Percentiles rank a stretch among this genome's conserved stretches.
Evolutionary conservation across 2,329 filamentous ascomycete genomes (phyloP).

Genomic region (Phaeosphaeria sp.): DNA sequence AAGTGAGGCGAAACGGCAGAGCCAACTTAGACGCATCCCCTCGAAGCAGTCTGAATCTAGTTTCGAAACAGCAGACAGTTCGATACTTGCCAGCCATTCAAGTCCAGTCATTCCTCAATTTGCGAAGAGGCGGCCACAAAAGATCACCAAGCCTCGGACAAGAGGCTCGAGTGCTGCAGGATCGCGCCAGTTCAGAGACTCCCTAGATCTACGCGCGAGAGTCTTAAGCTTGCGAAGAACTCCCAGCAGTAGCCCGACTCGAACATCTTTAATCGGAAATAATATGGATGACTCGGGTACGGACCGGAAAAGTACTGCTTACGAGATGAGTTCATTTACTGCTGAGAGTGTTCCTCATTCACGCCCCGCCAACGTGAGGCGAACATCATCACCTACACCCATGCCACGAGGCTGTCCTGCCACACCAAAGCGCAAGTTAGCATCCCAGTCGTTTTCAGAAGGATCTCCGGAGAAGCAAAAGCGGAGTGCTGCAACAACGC

Average conservation of each 20-base stretch:
- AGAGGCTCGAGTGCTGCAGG: constrained; percentile 40
- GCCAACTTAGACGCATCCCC: constrained; percentile 36
- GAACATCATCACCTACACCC: constrained; percentile 38
- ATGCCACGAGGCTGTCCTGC: constrained; percentile 29
- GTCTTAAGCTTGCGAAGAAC: constrained; percentile 16
- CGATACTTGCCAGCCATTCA: constrained; percentile 46
- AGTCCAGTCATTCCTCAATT: constrained; percentile 43
- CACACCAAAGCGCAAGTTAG: constrained; percentile 45
- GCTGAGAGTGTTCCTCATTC: constrained; percentile 39
- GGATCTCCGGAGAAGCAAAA: constrained; percentile 48
- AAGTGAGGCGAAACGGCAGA: constrained; percentile 24
- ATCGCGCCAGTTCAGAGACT: constrained; percentile 37
- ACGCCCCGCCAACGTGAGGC: constrained; percentile 45
- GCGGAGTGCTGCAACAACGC: constrained; percentile 38
- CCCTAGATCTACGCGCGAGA: constrained; percentile 26
- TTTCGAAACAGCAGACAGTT: constrained; percentile 49
- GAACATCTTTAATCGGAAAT: neutral
- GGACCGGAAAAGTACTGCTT: constrained; percentile 1
- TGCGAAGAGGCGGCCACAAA: constrained; percentile 38
- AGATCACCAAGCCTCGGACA: constrained; percentile 45
- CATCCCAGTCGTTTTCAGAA: constrained; percentile 44
- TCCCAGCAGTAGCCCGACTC: constrained; percentile 12
- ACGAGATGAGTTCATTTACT: constrained; percentile 21
- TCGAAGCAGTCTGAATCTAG: constrained; percentile 50
- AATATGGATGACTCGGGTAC: neutral